Evolutionary conservation across 345 rosid species (phyloP).

Genomic region (Ricinus communis): DNA sequence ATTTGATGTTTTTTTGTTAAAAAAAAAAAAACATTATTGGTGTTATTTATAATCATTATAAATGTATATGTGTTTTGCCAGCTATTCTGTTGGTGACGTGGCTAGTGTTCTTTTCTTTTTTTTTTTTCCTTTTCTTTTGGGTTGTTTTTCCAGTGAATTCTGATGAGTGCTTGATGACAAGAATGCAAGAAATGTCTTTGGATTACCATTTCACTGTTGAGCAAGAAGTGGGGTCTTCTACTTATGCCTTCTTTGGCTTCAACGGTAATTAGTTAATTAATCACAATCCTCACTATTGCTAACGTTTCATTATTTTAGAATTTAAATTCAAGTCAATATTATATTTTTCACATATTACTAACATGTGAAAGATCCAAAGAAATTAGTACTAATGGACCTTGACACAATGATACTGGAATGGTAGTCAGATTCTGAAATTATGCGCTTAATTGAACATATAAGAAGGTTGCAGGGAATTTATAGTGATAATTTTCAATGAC

Average conservation of each 20-base stretch:
- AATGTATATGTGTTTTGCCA: conserved; percentile 15
- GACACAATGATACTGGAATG: no score
- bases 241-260: conserved; percentile 93
- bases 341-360: no score
- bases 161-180: conserved; percentile 94
- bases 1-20: conserved; percentile 1
- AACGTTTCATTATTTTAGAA: not conserved
- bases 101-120: not conserved
- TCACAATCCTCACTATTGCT: not conserved
- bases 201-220: conserved; percentile 94
- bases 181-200: conserved; percentile 97
- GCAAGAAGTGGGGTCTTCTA: conserved; percentile 97
- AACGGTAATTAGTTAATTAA: conserved; percentile 45
- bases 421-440: not conserved
- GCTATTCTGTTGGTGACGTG: conserved; percentile 28
- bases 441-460: no score
- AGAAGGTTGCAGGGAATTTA: no score
- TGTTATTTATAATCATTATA: not conserved
- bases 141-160: conserved; percentile 64
- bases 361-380: no score
- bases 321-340: no score
- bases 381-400: no score
- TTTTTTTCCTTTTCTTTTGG: no score
- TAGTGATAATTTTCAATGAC: not conserved
- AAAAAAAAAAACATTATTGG: not conserved